A percentile compares a stretch with the other conserved stretches of the same genome.
Evolutionary conservation across 2,329 filamentous ascomycete species (phyloP).

Genomic region (Ceratocystis colombiana): DNA sequence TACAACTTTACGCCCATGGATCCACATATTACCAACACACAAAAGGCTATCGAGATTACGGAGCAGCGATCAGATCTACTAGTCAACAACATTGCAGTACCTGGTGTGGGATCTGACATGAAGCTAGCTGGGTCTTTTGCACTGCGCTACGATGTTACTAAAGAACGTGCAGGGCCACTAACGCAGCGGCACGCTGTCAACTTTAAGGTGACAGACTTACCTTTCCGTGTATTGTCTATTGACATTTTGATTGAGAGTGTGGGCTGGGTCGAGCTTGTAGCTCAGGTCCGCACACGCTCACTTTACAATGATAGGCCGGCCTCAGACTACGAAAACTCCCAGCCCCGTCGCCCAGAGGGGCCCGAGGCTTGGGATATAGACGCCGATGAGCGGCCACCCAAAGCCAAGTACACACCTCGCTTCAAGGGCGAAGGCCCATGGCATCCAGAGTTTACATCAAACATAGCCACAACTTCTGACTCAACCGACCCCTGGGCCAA

Average conservation of each 20-base stretch:
- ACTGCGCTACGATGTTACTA: conserved; percentile 75
- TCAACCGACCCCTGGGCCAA: conserved; percentile 25
- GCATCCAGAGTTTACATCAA: conserved; percentile 17
- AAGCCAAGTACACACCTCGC: conserved; percentile 20
- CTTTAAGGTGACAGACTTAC: conserved; percentile 56
- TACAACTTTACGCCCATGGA: conserved; percentile 77
- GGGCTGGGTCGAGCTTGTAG: conserved; percentile 83
- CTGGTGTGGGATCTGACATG: conserved; percentile 49
- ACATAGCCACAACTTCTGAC: not conserved
- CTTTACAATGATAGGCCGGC: conserved; percentile 31
- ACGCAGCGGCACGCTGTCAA: conserved; percentile 53
- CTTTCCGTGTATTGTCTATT: conserved; percentile 67
- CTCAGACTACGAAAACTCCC: conserved; percentile 27
- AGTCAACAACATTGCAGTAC: conserved; percentile 53
- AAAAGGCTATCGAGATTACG: conserved; percentile 69
- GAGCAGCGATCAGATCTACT: conserved; percentile 47
- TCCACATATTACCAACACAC: conserved; percentile 65
- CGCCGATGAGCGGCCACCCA: conserved; percentile 21
- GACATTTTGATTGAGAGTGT: conserved; percentile 88
- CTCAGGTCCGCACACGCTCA: conserved; percentile 60
- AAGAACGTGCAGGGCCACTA: conserved; percentile 61
- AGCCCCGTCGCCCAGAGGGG: not conserved
- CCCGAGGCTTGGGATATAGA: conserved; percentile 25
- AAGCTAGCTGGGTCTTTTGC: conserved; percentile 63
- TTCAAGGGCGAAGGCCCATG: conserved; percentile 18